phyloP scores from a whole-genome alignment of 148 eudicot genomes.

The Cornus suecica region DNA sequence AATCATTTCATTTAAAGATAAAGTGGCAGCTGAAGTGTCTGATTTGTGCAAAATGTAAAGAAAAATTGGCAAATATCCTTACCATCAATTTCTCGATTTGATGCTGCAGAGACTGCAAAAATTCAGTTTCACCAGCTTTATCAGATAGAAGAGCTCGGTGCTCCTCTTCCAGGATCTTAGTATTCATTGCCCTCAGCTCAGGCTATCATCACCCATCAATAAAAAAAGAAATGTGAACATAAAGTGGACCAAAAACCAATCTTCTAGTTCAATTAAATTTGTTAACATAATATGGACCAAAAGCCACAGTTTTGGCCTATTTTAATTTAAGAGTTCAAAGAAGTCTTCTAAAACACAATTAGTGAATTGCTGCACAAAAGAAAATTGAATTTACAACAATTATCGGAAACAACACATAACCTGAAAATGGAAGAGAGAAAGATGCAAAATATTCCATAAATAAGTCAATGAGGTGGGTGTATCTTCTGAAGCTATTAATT shows the following conservation, averaged over 20 bases:
- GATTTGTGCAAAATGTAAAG: neutral
- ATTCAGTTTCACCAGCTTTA: conserved; percentile 64
- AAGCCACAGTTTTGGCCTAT: neutral
- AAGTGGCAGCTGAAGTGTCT: neutral
- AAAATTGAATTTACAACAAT: neutral
- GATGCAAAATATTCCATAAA: neutral
- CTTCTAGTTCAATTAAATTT: too few species aligned
- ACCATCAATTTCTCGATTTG: conserved; percentile 69
- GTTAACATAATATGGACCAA: neutral
- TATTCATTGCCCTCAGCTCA: conserved; percentile 50
- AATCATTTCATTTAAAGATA: neutral
- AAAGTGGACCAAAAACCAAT: neutral
- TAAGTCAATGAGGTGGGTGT: neutral
- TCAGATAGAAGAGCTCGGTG: conserved; percentile 62
- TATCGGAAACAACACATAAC: neutral
- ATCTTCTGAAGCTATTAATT: neutral
- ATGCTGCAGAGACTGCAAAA: conserved; percentile 53
- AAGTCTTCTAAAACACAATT: neutral
- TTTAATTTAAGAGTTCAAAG: neutral
- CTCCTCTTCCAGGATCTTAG: conserved; percentile 59
- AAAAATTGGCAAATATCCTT: neutral
- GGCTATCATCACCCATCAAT: conserved; percentile 39
- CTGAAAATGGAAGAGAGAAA: neutral
- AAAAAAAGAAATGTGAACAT: neutral
- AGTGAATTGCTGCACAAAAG: neutral